Evolutionary conservation across 2,329 filamentous ascomycete species (phyloP).

Genomic region (Daldinia eschscholtzii): DNA sequence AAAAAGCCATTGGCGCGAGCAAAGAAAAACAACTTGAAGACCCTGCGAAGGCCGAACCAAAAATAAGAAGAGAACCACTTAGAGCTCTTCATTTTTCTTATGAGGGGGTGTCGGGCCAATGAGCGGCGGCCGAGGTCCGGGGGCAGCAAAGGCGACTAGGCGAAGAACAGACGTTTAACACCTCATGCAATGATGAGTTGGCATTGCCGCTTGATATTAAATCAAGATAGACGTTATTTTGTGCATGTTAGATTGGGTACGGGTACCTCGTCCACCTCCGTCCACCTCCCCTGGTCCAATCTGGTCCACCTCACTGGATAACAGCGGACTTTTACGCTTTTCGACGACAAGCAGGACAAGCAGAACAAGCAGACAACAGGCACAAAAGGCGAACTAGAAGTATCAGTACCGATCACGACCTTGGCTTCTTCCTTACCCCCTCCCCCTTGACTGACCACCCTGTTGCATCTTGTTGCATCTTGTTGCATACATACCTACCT

Average conservation of each 20-base stretch:
- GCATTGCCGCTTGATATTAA: constrained; percentile 74
- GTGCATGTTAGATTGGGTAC: constrained; percentile 51
- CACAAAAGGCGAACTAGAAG: constrained; percentile 32
- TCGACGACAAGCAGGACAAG: too few species aligned
- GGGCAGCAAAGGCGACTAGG: constrained; percentile 58
- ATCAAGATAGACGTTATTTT: constrained; percentile 61
- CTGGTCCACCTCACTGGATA: not conserved
- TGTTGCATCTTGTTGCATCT: constrained; percentile 9
- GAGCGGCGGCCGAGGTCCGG: constrained; percentile 39
- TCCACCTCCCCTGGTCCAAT: too few species aligned
- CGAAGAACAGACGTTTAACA: constrained; percentile 60
- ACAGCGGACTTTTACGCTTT: not conserved
- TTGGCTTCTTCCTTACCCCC: too few species aligned
- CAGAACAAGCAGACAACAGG: too few species aligned
- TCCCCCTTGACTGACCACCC: not conserved
- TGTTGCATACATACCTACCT: constrained; percentile 3
- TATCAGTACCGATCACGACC: constrained; percentile 49
- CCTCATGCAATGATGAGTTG: constrained; percentile 83
- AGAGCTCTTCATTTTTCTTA: constrained; percentile 29
- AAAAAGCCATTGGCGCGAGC: constrained; percentile 48
- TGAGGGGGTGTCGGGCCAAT: constrained; percentile 48
- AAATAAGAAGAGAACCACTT: constrained; percentile 38
- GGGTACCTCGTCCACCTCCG: constrained; percentile 46
- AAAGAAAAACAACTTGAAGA: too few species aligned
- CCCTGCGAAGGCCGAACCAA: too few species aligned